Evolutionary conservation across 2,329 filamentous ascomycete genomes (phyloP), one percentile per base, ranked within the genome.

Genomic region (Calonectria leucothoes): DNA sequence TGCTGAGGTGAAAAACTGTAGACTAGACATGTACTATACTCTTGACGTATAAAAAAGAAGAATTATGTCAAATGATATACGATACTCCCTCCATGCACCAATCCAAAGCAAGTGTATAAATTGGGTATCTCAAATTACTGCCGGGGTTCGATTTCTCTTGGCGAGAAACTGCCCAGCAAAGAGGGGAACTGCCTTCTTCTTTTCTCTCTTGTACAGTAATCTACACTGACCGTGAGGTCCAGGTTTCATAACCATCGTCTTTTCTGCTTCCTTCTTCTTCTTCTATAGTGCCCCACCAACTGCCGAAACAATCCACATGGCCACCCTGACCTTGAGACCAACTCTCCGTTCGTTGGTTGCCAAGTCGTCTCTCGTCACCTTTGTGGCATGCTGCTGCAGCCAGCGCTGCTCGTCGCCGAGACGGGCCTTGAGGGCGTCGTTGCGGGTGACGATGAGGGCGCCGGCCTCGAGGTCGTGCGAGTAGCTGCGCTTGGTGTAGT

Each of bases 401-500:
- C 94, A 95, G 71, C 89, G 87, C 81, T 96, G 93, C 85, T 99
- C 97, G 65, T 94, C 91, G 10, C 90, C 93, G n/a, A 98, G 86
- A 66, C 92, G 89, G 71, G 86, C 86, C 84, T 95, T 94, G 78
- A 99, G 84, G 0, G 87, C 89, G 29, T 93, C 87, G 80, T 98
- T 93, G 27, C 88, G 88, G 1, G 97, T 99, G 6, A 98, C 91
- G 33, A 99, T 93, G 71, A 98, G 84, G 1, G 94, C 94, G 39
- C 97, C 97, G 0, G 94, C 94, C 83, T 99, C 97, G 2, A 99
- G 89, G 84, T 99, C 97, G 51, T 98, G 90, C 49, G 93, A 93
- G 84, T 99, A 98, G 81, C 95, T 97, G 35, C 97, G 89, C 83
- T 97, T 96, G 0, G 97, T 99, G 84, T 98, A 99, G 82, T 99